Evolutionary conservation across 2,329 filamentous ascomycete genomes (phyloP).

Genomic region (Hymenoscyphus albidus): DNA sequence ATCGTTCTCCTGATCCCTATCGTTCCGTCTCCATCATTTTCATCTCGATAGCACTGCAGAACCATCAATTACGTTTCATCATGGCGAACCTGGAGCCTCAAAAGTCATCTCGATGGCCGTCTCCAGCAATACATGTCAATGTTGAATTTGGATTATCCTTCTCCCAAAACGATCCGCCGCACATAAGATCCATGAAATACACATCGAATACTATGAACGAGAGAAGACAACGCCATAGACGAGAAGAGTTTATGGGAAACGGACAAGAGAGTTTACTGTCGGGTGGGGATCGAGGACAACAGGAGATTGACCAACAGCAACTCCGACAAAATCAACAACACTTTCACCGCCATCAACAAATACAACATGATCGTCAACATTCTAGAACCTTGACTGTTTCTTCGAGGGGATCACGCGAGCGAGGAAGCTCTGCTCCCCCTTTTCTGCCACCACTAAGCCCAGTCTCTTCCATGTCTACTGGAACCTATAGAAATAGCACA

Average conservation of each 20-base stretch:
- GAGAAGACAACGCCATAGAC: constrained; percentile 21
- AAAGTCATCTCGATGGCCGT: constrained; percentile 22
- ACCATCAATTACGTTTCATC: not conserved
- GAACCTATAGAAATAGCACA: constrained; percentile 8
- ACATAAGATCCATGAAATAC: constrained; percentile 28
- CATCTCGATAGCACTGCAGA: not conserved
- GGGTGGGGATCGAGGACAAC: constrained; percentile 9
- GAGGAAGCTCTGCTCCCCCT: constrained; percentile 31
- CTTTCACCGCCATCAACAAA: not conserved
- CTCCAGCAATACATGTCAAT: constrained; percentile 30
- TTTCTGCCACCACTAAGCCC: constrained; percentile 17
- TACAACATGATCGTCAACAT: constrained; percentile 1
- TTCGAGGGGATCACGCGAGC: constrained; percentile 14
- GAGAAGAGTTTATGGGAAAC: constrained; percentile 14
- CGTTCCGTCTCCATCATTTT: not conserved
- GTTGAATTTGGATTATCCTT: constrained; percentile 32
- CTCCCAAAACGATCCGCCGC: constrained; percentile 22
- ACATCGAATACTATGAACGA: constrained; percentile 29
- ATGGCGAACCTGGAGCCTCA: constrained; percentile 22
- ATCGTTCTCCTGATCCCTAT: not conserved
- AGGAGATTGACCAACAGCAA: constrained; percentile 1
- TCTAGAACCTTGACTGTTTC: not conserved
- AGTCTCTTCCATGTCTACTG: constrained; percentile 12
- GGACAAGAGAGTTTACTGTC: constrained; percentile 9
- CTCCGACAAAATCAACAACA: constrained; percentile 6